A percentile compares a stretch with the other conserved stretches of the same genome.
Conservation (phyloP, 2,329 filamentous ascomycete species). For the Penicillium sp. region DNA sequence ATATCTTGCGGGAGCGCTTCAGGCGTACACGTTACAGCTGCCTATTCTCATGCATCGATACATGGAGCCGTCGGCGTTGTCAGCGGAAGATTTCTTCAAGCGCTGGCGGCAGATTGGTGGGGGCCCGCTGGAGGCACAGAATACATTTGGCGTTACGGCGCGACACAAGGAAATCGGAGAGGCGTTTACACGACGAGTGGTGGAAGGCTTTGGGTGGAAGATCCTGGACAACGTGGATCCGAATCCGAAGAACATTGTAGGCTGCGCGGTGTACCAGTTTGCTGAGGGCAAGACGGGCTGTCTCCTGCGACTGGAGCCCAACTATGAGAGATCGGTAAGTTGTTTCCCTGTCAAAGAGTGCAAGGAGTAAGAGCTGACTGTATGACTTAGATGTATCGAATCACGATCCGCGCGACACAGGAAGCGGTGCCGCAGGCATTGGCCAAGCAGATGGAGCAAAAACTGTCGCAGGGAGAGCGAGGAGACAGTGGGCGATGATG, state of each 20-base stretch:
- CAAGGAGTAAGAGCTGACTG: no score
- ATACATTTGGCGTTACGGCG: constrained; percentile 65
- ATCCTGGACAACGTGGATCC: constrained; percentile 78
- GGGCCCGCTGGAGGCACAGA: constrained; percentile 74
- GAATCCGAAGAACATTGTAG: constrained; percentile 87
- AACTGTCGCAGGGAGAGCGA: constrained; percentile 51
- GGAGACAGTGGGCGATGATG: constrained; percentile 8
- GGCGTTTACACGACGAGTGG: constrained; percentile 59
- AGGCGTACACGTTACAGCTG: constrained; percentile 82
- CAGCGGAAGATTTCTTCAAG: constrained; percentile 93
- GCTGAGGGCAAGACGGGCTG: constrained; percentile 88
- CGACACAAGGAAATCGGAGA: constrained; percentile 59
- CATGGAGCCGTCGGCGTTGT: constrained; percentile 83
- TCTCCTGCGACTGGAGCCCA: constrained; percentile 85
- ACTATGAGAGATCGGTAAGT: constrained; percentile 79
- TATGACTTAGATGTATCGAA: constrained; percentile 81
- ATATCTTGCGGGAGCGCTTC: constrained; percentile 84
- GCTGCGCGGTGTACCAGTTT: constrained; percentile 67
- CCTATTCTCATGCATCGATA: constrained; percentile 88
- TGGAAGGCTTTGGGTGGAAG: constrained; percentile 84
- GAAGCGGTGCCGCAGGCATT: constrained; percentile 74
- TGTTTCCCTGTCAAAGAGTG: no score
- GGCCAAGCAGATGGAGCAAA: constrained; percentile 78
- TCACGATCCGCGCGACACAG: constrained; percentile 89
- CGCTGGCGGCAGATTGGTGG: constrained; percentile 97